A percentile compares a stretch with the other conserved stretches of the same genome.
These are phyloP conservation scores for Amphibolis antarctica DNA, from an alignment of 106 monocot genomes.

Conservation along the genomic window DNA sequence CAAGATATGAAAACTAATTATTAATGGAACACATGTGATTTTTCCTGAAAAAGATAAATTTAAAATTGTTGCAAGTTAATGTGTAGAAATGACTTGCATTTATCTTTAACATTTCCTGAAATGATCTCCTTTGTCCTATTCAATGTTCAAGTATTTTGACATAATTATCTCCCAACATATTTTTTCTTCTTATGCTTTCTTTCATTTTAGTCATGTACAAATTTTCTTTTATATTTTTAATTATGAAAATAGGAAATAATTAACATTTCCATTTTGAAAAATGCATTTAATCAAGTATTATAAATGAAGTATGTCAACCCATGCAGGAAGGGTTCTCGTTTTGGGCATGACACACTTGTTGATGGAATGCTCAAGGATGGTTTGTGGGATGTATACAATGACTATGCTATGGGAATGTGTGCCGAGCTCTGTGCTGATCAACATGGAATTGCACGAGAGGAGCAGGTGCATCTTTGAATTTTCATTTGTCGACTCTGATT, in stretches of 20 bases:
- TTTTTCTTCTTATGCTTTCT: no score
- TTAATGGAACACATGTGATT: no score
- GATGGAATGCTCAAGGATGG: slow-evolving; percentile 99
- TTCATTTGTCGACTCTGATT: no score
- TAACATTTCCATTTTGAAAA: not conserved
- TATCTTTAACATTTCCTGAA: no score
- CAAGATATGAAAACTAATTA: no score
- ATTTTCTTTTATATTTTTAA: not conserved
- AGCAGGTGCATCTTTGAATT: slow-evolving; percentile 43
- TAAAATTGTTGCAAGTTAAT: no score
- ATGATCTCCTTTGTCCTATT: no score
- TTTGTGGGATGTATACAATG: slow-evolving; percentile 91
- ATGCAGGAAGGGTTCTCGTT: slow-evolving; percentile 93
- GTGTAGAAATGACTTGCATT: no score
- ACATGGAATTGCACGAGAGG: slow-evolving; percentile 68
- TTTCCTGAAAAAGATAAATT: no score
- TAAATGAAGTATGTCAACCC: slow-evolving; percentile 2
- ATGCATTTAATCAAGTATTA: not conserved
- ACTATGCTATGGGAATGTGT: slow-evolving; percentile 91
- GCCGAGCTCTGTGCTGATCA: slow-evolving; percentile 88
- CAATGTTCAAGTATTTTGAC: no score
- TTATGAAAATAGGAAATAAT: not conserved
- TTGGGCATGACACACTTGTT: slow-evolving; percentile 84
- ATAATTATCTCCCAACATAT: no score
- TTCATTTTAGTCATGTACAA: no score